phyloP scores from a whole-genome alignment of 306 rosid genomes.

The Fagus crenata region DNA sequence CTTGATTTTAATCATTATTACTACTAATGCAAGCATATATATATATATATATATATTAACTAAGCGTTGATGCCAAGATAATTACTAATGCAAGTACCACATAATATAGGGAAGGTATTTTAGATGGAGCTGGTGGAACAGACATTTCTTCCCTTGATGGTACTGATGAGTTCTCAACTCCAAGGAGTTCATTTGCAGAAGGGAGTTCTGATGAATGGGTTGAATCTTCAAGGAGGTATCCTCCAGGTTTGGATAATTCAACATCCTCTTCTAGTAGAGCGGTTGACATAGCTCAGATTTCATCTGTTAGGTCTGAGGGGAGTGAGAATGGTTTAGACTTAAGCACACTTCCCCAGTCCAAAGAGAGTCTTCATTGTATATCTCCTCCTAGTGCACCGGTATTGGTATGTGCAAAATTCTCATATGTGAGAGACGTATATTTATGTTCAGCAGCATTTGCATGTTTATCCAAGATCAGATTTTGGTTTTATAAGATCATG shows the following conservation, averaged over 20 bases:
- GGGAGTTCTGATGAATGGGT: constrained; percentile 36
- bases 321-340: constrained; percentile 28
- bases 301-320: constrained; percentile 32
- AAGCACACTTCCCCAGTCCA: constrained; percentile 16
- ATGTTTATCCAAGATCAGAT: constrained; percentile 10
- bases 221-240: constrained; percentile 40
- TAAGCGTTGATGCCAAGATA: background rate
- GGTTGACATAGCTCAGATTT: constrained; percentile 29
- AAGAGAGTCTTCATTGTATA: constrained; percentile 36
- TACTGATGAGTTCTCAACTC: constrained; percentile 38
- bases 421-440: background rate
- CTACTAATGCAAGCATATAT: background rate
- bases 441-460: background rate
- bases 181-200: constrained; percentile 28
- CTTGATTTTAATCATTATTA: constrained; percentile 5
- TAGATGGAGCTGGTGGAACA: constrained; percentile 33
- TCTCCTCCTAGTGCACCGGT: constrained; percentile 61
- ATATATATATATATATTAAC: background rate
- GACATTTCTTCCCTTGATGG: constrained; percentile 45
- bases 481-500: constrained; percentile 11
- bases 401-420: constrained; percentile 39
- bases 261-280: constrained; percentile 30
- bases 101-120: constrained; percentile 42
- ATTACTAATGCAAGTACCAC: constrained; percentile 37
- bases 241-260: constrained; percentile 39